Evolutionary conservation across 2,329 filamentous ascomycete genomes (phyloP).

Genomic region (Leptographium wingfieldii): DNA sequence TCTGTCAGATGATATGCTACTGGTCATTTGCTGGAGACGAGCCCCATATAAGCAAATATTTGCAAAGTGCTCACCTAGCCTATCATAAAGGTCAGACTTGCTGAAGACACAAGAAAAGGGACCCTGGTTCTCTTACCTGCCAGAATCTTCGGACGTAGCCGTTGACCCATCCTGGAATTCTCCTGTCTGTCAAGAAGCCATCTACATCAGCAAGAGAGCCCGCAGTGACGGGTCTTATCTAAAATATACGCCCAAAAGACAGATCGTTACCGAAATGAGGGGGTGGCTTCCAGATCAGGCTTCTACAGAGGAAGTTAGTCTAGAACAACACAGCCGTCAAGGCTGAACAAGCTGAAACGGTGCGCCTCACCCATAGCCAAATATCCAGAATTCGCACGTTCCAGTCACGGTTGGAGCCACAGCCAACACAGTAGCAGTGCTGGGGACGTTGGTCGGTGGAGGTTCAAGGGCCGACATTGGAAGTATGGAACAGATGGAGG

Average conservation of each 20-base stretch:
- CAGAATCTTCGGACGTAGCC: conserved; percentile 94
- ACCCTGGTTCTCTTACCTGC: conserved; percentile 55
- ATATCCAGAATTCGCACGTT: conserved; percentile 71
- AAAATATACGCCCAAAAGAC: not conserved
- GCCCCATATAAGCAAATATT: not conserved
- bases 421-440: not conserved
- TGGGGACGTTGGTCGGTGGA: not conserved
- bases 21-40: not conserved
- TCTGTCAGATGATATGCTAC: not conserved
- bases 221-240: too few relatives aligned
- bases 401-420: conserved; percentile 14
- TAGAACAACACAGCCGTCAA: not conserved
- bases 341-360: not conserved
- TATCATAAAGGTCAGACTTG: not conserved
- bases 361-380: conserved; percentile 70
- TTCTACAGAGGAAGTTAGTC: conserved; percentile 37
- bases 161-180: conserved; percentile 79
- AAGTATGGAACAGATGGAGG: not conserved
- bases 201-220: not conserved
- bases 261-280: conserved; percentile 69
- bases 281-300: conserved; percentile 95
- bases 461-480: not conserved
- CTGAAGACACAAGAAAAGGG: not conserved
- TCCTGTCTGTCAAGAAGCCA: conserved; percentile 46
- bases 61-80: conserved; percentile 4